Base-by-base conservation (phyloP, 2,329 filamentous ascomycete species). In the Aureobasidium sp. region DNA sequence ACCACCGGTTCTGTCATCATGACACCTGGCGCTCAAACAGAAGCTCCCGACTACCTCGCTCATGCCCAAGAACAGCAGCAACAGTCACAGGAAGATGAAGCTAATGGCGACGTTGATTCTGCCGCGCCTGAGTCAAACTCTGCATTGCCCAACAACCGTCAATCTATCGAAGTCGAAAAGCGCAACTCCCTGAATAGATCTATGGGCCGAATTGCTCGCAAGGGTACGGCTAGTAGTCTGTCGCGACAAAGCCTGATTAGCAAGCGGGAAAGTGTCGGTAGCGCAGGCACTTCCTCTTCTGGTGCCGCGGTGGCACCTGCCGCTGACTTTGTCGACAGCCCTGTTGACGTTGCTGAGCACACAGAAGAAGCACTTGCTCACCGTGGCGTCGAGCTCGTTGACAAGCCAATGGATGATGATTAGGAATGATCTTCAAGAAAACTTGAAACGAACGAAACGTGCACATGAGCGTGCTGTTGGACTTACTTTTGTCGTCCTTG, bases 371-470 rank as follows among this genome's bases (percentile, higher is more conserved):
- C 61, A 17, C 19, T 37, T 22, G 19, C 37, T 22, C 48, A 63
- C 40, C 68, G 72, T 47, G 80, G 83, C 6, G 84, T 89, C 37
- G 84, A 82, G 60, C 73, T 90, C 63, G 81, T 81, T 63, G 86
- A 90, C 66, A 83, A 80, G 69, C 83, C 85, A n/a, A 88, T 89
- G 83, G 84, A 88, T 41, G 56, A 57, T 50, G 45, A 49, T 25
- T 49, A 49, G 45, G 45, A 49, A 49, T 49, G 45, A 49, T 49
- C 45, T 39, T 37, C 34, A 29, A 35, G 32, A 39, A 35, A 49
- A 8, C 29, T 25, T 49, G 32, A 25, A 49, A 49, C 45, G 45
- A 49, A 49, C n/a, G 45, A 49, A 38, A 49, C 45, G 45, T 49
- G 45, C 45, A 49, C 45, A 49, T 19, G 45, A 49, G 34, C 45